These are phyloP conservation scores for Aphanocladium album DNA, from an alignment of 2,329 filamentous ascomycete genomes.

Conservation along the genomic window DNA sequence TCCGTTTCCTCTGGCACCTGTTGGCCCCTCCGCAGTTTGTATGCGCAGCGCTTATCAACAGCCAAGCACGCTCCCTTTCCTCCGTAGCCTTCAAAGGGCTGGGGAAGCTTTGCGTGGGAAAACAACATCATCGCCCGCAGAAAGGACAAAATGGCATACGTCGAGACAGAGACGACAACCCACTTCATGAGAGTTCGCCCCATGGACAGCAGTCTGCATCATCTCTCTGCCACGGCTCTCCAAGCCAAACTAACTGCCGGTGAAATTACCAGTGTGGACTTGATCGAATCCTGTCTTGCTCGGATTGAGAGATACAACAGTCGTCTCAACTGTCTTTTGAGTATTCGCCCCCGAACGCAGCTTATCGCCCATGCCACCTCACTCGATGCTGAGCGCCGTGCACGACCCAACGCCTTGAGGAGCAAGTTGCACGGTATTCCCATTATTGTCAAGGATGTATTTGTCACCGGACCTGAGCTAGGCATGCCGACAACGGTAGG, in stretches of 20 bases:
- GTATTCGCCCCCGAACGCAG: background rate
- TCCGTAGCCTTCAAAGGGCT: too few species aligned
- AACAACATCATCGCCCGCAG: background rate
- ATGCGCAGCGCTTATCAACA: background rate
- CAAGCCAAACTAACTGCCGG: background rate
- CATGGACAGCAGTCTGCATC: background rate
- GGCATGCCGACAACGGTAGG: conserved; percentile 13
- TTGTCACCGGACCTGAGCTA: conserved; percentile 7
- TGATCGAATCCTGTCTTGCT: background rate
- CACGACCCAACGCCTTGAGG: background rate
- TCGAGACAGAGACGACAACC: background rate
- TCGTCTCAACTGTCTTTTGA: background rate
- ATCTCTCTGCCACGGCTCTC: conserved; percentile 2
- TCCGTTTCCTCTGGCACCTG: background rate
- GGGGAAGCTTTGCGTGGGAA: background rate
- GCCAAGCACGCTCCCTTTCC: background rate
- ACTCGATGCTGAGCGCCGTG: conserved; percentile 9
- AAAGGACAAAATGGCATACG: background rate
- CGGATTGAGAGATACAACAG: conserved; percentile 4
- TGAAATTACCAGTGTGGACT: conserved; percentile 3
- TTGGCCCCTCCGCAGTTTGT: background rate
- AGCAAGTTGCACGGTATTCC: conserved; percentile 11
- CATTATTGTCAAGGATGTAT: conserved; percentile 10
- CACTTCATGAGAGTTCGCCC: background rate
- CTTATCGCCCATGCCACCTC: conserved; percentile 2